Percentiles rank a stretch among this genome's conserved stretches.
phyloP scores from a whole-genome alignment of 2,329 filamentous ascomycete species.

The Dactylellina leptospora region DNA sequence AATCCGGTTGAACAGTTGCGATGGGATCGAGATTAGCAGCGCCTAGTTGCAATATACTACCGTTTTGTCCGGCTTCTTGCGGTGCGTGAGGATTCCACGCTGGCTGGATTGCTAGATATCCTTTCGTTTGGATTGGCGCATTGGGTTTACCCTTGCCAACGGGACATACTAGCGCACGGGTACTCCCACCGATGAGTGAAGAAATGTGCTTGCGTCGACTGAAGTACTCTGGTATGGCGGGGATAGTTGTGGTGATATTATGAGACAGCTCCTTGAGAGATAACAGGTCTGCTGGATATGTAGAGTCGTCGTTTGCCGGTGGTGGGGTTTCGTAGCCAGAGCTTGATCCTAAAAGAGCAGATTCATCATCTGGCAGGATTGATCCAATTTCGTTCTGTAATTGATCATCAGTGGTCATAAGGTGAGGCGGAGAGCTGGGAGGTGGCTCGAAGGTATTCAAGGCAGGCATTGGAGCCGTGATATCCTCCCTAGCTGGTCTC shows the following conservation, averaged over 20 bases:
- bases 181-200: conserved; percentile 31
- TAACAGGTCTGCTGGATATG: not conserved
- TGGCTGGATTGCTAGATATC: conserved; percentile 37
- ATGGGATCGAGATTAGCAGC: conserved; percentile 12
- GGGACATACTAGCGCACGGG: not conserved
- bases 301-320: not conserved
- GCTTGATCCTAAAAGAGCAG: not conserved
- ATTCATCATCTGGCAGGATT: not conserved
- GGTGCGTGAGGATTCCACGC: conserved; percentile 47
- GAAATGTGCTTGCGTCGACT: conserved; percentile 30
- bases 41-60: conserved; percentile 41
- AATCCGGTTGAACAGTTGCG: conserved; percentile 18
- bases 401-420: not conserved
- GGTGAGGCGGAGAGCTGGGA: not conserved
- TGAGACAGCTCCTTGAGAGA: not conserved
- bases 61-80: conserved; percentile 27
- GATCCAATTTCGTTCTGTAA: not conserved
- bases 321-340: not conserved
- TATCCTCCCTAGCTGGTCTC: not conserved
- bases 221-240: conserved; percentile 14
- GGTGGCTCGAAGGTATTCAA: not conserved
- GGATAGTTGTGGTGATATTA: conserved; percentile 9
- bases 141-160: not conserved
- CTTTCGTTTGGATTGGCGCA: conserved; percentile 35
- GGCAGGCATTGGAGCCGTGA: not conserved